phyloP scores from a whole-genome alignment of 768 basidiomycete species.

The Baorangia bicolor region DNA sequence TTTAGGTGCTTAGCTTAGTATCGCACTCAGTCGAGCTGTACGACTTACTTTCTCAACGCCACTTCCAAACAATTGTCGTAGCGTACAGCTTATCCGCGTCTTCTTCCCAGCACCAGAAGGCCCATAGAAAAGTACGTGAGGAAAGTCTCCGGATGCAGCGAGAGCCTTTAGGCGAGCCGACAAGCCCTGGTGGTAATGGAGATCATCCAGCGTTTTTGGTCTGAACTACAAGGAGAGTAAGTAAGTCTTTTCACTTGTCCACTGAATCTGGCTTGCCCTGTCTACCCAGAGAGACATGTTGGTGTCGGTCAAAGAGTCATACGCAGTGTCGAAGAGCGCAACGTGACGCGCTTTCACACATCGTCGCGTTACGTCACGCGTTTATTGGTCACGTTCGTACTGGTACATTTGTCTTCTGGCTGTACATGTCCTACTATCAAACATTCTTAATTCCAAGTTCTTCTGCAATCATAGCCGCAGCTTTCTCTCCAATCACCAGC shows the following conservation, averaged over 20 bases:
- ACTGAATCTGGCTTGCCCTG: constrained; percentile 26
- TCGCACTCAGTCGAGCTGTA: background rate
- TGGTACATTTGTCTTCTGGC: background rate
- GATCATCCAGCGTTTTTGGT: constrained; percentile 76
- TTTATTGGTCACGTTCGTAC: constrained; percentile 20
- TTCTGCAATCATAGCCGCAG: constrained; percentile 19
- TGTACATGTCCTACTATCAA: background rate
- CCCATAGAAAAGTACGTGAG: constrained; percentile 96
- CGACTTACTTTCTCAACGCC: constrained; percentile 87
- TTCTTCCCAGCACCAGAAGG: constrained; percentile 98
- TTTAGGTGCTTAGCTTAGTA: background rate
- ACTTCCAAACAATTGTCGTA: constrained; percentile 85
- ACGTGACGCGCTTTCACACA: constrained; percentile 2
- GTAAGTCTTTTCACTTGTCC: background rate
- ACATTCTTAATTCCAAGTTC: constrained; percentile 20
- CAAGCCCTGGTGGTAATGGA: constrained; percentile 85
- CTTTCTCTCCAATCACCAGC: constrained; percentile 29
- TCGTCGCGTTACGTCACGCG: constrained; percentile 34
- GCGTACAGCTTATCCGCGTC: constrained; percentile 88
- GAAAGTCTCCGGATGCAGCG: constrained; percentile 89
- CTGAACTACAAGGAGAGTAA: constrained; percentile 59
- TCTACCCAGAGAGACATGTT: constrained; percentile 73
- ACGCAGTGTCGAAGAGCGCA: background rate
- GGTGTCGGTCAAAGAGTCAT: background rate
- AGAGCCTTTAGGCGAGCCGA: constrained; percentile 79